These are phyloP conservation scores for Hordeum pubiflorum DNA, from an alignment of 202 grass and related monocot genomes.

Conservation along the genomic window DNA sequence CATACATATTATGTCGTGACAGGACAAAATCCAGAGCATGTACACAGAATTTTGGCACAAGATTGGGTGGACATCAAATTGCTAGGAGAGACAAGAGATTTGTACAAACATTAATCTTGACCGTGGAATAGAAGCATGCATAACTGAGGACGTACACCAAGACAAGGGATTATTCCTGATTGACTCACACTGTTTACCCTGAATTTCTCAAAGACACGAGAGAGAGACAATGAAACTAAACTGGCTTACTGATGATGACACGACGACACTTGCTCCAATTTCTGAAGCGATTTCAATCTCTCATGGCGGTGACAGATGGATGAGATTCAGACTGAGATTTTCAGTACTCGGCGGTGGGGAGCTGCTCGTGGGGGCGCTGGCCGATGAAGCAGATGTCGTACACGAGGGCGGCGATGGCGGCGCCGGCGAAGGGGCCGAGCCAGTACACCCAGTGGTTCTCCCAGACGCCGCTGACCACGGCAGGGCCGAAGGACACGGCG, in stretches of 20 bases:
- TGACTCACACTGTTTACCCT: neutral
- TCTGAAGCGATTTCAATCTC: neutral
- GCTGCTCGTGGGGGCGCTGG: conserved; percentile 41
- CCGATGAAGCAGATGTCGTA: conserved; percentile 71
- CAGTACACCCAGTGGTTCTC: conserved; percentile 77
- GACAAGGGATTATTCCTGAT: neutral
- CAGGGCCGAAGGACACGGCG: conserved; percentile 65
- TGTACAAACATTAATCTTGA: conserved; percentile 1
- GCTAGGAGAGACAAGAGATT: neutral
- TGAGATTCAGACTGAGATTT: neutral
- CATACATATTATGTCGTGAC: neutral
- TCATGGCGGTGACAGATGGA: neutral
- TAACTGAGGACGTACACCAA: neutral
- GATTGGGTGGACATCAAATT: neutral
- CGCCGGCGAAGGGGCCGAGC: conserved; percentile 55
- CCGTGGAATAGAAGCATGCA: neutral
- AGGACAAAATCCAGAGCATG: neutral
- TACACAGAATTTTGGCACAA: neutral
- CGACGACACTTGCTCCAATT: neutral
- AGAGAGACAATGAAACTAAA: neutral
- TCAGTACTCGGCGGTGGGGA: conserved; percentile 54
- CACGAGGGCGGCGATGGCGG: conserved; percentile 54
- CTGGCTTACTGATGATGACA: neutral
- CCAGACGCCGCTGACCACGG: conserved; percentile 68
- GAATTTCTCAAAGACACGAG: neutral